A percentile compares a stretch with the other conserved stretches of the same genome.
Evolutionary conservation across 352 stramenopile genomes (phyloP).

Genomic region (Phytophthora pluvialis): DNA sequence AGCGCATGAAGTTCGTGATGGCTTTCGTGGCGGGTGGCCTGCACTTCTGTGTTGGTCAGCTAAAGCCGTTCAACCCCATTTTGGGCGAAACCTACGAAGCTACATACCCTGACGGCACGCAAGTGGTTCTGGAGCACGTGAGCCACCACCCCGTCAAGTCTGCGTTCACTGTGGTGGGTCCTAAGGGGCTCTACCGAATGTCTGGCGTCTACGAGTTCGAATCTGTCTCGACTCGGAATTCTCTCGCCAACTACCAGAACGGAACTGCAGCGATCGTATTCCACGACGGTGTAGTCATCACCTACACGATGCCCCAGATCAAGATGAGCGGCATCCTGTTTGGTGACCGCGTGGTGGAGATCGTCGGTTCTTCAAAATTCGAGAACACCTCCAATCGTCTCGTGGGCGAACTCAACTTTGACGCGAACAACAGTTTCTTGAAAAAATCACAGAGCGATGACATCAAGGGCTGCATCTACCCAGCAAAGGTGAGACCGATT

Average conservation of each 20-base stretch:
- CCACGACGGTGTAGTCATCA: constrained; percentile 57
- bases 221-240: constrained; percentile 67
- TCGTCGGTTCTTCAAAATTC: constrained; percentile 60
- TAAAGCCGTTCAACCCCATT: constrained; percentile 87
- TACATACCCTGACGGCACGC: constrained; percentile 69
- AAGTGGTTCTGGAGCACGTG: constrained; percentile 77
- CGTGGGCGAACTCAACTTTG: constrained; percentile 61
- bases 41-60: constrained; percentile 76
- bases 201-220: constrained; percentile 77
- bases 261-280: constrained; percentile 54
- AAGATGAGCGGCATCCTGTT: constrained; percentile 82
- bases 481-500: constrained; percentile 41
- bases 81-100: constrained; percentile 82
- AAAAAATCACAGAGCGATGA: constrained; percentile 70
- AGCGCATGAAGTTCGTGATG: constrained; percentile 79
- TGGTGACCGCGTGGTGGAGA: constrained; percentile 74
- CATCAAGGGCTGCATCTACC: constrained; percentile 72
- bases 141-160: constrained; percentile 75
- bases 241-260: constrained; percentile 73
- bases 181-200: constrained; percentile 59
- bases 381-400: constrained; percentile 52
- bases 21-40: constrained; percentile 69
- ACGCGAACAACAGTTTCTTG: constrained; percentile 72
- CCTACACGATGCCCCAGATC: constrained; percentile 78
- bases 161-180: constrained; percentile 58